A percentile compares a stretch with the other conserved stretches of the same genome.
These are phyloP conservation scores for Cordyceps farinosa DNA, from an alignment of 2,329 filamentous ascomycete genomes.

Conservation along the genomic window DNA sequence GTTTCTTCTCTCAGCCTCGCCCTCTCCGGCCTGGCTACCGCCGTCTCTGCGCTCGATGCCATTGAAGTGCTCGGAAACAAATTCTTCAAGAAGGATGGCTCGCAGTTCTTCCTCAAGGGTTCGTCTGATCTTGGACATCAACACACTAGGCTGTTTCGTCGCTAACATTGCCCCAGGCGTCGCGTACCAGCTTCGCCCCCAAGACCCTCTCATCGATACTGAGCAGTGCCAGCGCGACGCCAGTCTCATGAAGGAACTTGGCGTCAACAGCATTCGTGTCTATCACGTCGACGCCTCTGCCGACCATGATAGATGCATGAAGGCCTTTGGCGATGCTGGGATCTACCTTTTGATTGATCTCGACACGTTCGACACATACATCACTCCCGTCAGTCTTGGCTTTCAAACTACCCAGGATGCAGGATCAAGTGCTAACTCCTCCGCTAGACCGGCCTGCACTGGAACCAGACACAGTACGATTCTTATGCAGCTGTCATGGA, in stretches of 20 bases:
- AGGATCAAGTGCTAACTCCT: constrained; percentile 17
- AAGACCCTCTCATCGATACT: constrained; percentile 73
- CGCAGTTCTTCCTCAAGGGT: constrained; percentile 85
- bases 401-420: not conserved
- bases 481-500: constrained; percentile 71
- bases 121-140: constrained; percentile 20
- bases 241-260: constrained; percentile 72
- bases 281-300: constrained; percentile 76
- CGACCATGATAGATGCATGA: constrained; percentile 78
- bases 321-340: constrained; percentile 70
- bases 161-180: constrained; percentile 51
- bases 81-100: constrained; percentile 77
- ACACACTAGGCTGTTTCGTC: not conserved
- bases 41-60: constrained; percentile 41
- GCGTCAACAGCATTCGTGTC: constrained; percentile 79
- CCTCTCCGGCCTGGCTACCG: constrained; percentile 33
- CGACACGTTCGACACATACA: constrained; percentile 69
- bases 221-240: constrained; percentile 76
- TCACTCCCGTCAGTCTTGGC: constrained; percentile 49
- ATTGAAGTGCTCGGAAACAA: constrained; percentile 67
- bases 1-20: constrained; percentile 32
- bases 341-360: constrained; percentile 85
- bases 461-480: constrained; percentile 69
- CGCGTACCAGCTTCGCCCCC: constrained; percentile 61
- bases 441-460: constrained; percentile 55